These are phyloP conservation scores for Apiospora marii DNA, from an alignment of 2,329 filamentous ascomycete genomes.

Conservation along the genomic window DNA sequence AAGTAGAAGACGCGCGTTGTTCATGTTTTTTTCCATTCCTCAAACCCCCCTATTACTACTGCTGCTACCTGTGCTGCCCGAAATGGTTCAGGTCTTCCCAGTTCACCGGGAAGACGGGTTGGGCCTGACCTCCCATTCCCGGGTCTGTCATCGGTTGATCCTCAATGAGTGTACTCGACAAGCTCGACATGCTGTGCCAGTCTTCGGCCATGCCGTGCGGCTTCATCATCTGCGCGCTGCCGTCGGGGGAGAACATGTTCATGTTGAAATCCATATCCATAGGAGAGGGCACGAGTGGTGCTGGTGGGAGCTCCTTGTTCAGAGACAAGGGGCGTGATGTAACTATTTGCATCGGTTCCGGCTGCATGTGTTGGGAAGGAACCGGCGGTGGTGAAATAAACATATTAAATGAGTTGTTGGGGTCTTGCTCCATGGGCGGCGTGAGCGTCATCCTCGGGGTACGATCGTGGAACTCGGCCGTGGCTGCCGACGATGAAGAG, in stretches of 20 bases:
- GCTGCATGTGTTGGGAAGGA: conserved; percentile 28
- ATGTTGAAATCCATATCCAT: conserved; percentile 31
- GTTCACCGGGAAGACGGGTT: conserved; percentile 26
- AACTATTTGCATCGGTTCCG: conserved; percentile 29
- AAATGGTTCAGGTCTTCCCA: conserved; percentile 29
- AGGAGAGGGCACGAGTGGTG: conserved; percentile 29
- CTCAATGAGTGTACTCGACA: conserved; percentile 27
- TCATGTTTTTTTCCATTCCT: neutral
- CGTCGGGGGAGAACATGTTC: conserved; percentile 26
- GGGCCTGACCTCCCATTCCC: conserved; percentile 22
- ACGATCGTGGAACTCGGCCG: conserved; percentile 28
- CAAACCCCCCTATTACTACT: neutral
- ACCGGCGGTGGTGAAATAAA: conserved; percentile 28
- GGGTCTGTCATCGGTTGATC: conserved; percentile 28
- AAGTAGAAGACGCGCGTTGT: conserved; percentile 19
- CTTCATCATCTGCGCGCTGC: conserved; percentile 27
- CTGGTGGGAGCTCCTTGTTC: conserved; percentile 32
- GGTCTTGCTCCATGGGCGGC: conserved; percentile 23
- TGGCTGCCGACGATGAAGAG: conserved; percentile 22
- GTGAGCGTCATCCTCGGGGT: conserved; percentile 24
- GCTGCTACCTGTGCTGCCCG: conserved; percentile 14
- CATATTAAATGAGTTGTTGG: conserved; percentile 27
- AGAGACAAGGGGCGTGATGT: conserved; percentile 29
- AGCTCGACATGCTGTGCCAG: conserved; percentile 29
- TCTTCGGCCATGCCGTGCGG: conserved; percentile 27